phyloP scores from a whole-genome alignment of 2,329 filamentous ascomycete species.

The Ploettnerulaceae sp. region DNA sequence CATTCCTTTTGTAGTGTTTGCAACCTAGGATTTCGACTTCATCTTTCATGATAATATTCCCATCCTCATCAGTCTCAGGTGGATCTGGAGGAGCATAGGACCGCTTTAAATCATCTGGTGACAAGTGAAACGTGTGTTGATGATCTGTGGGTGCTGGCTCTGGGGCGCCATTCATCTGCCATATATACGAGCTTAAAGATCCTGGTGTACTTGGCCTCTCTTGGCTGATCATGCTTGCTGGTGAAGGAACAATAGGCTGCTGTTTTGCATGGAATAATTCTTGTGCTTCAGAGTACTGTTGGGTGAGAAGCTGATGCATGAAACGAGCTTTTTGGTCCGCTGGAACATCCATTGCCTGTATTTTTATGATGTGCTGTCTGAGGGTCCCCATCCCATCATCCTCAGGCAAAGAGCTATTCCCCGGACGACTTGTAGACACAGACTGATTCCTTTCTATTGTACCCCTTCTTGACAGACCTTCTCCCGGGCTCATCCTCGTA shows the following conservation, averaged over 20 bases:
- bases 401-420: slow-evolving; percentile 47
- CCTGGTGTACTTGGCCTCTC: slow-evolving; percentile 42
- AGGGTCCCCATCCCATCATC: slow-evolving; percentile 73
- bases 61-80: slow-evolving; percentile 44
- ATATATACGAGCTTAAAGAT: slow-evolving; percentile 52
- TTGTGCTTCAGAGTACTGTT: slow-evolving; percentile 54
- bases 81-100: slow-evolving; percentile 57
- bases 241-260: slow-evolving; percentile 22
- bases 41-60: slow-evolving; percentile 31
- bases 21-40: slow-evolving; percentile 61
- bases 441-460: slow-evolving; percentile 20
- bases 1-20: slow-evolving; percentile 88
- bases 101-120: slow-evolving; percentile 58
- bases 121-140: slow-evolving; percentile 44
- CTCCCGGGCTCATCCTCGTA: slow-evolving; percentile 24
- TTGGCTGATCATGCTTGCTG: slow-evolving; percentile 32
- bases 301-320: slow-evolving; percentile 67
- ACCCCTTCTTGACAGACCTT: slow-evolving; percentile 24
- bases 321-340: slow-evolving; percentile 63
- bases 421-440: slow-evolving; percentile 17
- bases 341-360: slow-evolving; percentile 57
- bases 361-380: slow-evolving; percentile 61
- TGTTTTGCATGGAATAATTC: slow-evolving; percentile 30
- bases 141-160: slow-evolving; percentile 22
- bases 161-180: slow-evolving; percentile 42